Percentiles rank a stretch among this genome's conserved stretches.
Conservation (phyloP, 495 filamentous ascomycete species). For the Bryoglossum gracile region DNA sequence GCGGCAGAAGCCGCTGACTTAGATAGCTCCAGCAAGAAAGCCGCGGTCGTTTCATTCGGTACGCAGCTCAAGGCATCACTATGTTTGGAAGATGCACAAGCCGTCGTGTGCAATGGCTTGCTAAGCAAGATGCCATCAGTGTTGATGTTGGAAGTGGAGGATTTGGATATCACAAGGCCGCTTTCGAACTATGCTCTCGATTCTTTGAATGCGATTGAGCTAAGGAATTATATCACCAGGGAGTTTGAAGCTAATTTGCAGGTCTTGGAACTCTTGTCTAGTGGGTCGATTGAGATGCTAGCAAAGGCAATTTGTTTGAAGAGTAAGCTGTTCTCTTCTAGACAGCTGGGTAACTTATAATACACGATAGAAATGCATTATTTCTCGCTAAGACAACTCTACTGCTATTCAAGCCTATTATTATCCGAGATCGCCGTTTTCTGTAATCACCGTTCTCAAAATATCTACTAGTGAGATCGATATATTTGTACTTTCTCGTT, state of each 20-base stretch:
- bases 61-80: slow-evolving; percentile 35
- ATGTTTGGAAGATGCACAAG: slow-evolving; percentile 36
- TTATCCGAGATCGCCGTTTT: too few relatives aligned
- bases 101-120: slow-evolving; percentile 38
- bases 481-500: too few relatives aligned
- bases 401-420: too few relatives aligned
- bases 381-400: too few relatives aligned
- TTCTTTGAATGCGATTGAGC: slow-evolving; percentile 49
- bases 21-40: slow-evolving; percentile 23
- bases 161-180: slow-evolving; percentile 41
- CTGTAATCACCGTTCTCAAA: too few relatives aligned
- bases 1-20: slow-evolving; percentile 38
- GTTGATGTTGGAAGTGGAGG: slow-evolving; percentile 44
- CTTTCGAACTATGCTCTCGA: slow-evolving; percentile 47
- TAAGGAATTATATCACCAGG: slow-evolving; percentile 46
- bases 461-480: too few relatives aligned
- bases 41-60: slow-evolving; percentile 33
- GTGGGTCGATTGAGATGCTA: slow-evolving; percentile 41
- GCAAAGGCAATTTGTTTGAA: slow-evolving; percentile 42
- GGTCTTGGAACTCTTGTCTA: slow-evolving; percentile 44
- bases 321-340: slow-evolving; percentile 40
- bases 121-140: slow-evolving; percentile 42
- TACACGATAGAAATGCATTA: too few relatives aligned
- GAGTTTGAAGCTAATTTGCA: slow-evolving; percentile 47
- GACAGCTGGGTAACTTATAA: too few relatives aligned